Evolutionary conservation across 2,329 filamentous ascomycete species (phyloP).

Genomic region (Furcasterigmium sp.): DNA sequence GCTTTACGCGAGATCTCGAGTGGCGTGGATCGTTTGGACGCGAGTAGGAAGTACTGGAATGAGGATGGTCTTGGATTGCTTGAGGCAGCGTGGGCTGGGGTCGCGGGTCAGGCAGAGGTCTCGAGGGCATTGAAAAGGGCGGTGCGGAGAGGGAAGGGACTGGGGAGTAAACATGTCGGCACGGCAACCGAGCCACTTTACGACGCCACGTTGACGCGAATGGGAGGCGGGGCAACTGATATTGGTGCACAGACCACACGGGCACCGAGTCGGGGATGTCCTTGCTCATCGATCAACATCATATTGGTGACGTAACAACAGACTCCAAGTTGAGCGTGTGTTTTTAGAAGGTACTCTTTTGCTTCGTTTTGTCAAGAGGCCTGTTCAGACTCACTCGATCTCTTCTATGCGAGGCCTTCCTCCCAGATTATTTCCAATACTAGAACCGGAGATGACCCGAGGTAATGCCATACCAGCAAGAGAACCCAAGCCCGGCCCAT

Average conservation of each 20-base stretch:
- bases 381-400: no score
- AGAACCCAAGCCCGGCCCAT: conserved; percentile 4
- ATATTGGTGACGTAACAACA: no score
- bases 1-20: neutral
- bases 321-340: no score
- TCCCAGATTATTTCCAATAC: conserved; percentile 12
- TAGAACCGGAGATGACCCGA: conserved; percentile 20
- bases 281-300: no score
- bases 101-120: neutral
- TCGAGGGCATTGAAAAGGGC: neutral
- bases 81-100: conserved; percentile 2
- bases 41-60: neutral
- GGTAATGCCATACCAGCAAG: conserved; percentile 6
- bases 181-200: conserved; percentile 21
- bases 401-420: conserved; percentile 50
- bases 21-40: neutral
- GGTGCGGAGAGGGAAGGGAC: conserved; percentile 6
- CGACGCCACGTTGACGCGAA: neutral
- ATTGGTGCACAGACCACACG: neutral
- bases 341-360: no score
- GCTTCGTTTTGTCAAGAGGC: no score
- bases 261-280: no score
- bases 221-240: neutral
- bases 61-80: conserved; percentile 1
- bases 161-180: conserved; percentile 26